Percentiles rank a stretch among this genome's conserved stretches.
Conservation (phyloP, 495 filamentous ascomycete species). For the Hamigera avellanea region DNA sequence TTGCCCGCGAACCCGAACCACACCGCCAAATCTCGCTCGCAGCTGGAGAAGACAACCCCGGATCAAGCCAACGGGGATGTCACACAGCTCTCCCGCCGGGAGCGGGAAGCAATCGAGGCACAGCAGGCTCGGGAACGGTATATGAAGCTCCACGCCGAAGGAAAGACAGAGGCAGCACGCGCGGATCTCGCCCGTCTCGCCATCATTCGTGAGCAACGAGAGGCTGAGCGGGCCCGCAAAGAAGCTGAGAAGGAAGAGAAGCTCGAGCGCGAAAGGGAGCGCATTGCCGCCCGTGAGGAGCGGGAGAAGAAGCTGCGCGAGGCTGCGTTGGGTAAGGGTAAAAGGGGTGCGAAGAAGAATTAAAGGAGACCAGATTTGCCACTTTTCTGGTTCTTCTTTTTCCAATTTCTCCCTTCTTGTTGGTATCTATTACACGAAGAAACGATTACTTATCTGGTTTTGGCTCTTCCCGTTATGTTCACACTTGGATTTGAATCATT, state of each 20-base stretch:
- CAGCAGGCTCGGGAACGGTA: conserved; percentile 83
- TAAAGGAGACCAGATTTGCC: too few relatives aligned
- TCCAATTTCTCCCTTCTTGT: too few relatives aligned
- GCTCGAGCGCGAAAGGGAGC: conserved; percentile 44
- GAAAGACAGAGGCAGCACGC: conserved; percentile 93
- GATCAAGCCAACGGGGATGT: conserved; percentile 6
- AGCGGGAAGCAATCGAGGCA: conserved; percentile 83
- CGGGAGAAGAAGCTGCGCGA: conserved; percentile 23
- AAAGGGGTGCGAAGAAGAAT: conserved; percentile 31
- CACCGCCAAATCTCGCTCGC: conserved; percentile 53
- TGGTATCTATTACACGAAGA: too few relatives aligned
- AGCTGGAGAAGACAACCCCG: conserved; percentile 37
- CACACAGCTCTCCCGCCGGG: conserved; percentile 60
- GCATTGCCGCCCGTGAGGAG: conserved; percentile 18
- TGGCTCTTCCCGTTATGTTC: too few relatives aligned
- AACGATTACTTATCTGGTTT: too few relatives aligned
- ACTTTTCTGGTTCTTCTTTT: too few relatives aligned
- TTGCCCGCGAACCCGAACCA: conserved; percentile 88
- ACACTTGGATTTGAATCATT: too few relatives aligned
- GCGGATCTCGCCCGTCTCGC: conserved; percentile 79
- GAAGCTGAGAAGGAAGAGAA: conserved; percentile 70
- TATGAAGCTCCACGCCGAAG: conserved; percentile 85
- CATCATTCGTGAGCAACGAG: conserved; percentile 73
- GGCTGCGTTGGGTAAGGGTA: conserved; percentile 20
- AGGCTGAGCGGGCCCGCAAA: conserved; percentile 71